Conservation (phyloP, 202 grass and related monocot genomes). For the Setaria viridis region DNA sequence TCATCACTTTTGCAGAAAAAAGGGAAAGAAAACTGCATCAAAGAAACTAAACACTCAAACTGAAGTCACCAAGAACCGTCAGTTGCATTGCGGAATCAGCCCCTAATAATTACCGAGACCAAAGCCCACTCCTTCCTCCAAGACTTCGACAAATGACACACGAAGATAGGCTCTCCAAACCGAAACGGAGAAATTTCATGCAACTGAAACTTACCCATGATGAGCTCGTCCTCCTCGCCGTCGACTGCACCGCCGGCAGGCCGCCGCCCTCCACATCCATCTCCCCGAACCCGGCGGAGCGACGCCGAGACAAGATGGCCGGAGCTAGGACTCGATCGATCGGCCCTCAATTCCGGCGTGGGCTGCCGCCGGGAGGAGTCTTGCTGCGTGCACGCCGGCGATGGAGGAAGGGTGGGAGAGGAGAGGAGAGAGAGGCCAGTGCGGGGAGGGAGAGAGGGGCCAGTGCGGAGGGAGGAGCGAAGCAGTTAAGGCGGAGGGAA, state of each 20-base stretch:
- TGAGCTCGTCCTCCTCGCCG: constrained; percentile 23
- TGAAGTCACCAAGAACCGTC: constrained; percentile 9
- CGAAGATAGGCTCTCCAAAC: not conserved
- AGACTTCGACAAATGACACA: not conserved
- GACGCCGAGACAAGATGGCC: not conserved
- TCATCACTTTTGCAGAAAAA: not conserved
- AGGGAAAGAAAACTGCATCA: not conserved
- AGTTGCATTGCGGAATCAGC: constrained; percentile 15
- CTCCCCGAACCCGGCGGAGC: not conserved
- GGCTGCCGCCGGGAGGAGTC: not conserved
- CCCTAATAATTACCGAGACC: not conserved
- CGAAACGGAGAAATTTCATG: not conserved
- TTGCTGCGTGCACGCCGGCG: constrained; percentile 13
- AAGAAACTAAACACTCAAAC: not conserved
- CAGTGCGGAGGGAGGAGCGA: constrained; percentile 41
- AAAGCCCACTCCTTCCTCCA: not conserved
- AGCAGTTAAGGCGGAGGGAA: constrained; percentile 61
- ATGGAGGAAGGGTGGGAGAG: not conserved
- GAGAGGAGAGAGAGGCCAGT: not conserved
- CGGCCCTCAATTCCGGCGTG: not conserved
- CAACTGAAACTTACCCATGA: constrained; percentile 49
- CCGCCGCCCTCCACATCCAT: constrained; percentile 51
- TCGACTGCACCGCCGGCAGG: not conserved
- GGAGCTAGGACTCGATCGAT: not conserved
- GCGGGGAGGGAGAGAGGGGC: not conserved